phyloP scores from a whole-genome alignment of 139 green algal species.

The Trebouxia sp. region DNA sequence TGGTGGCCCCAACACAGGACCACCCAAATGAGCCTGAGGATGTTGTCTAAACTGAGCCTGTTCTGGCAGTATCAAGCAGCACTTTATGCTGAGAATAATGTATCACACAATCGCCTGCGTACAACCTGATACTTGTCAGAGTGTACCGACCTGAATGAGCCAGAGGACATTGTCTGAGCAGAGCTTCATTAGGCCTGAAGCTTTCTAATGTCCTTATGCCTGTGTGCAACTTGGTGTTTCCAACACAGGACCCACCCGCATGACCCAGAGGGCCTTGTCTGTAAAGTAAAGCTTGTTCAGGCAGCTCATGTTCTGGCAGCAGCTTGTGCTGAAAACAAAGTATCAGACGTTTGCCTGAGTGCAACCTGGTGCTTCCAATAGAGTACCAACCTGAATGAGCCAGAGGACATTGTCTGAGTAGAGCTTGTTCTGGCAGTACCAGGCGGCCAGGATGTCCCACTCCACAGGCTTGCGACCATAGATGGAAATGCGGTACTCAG shows the following conservation, averaged over 20 bases:
- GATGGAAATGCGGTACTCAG: constrained; percentile 87
- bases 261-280: no score
- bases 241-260: no score
- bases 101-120: neutral
- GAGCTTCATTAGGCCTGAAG: constrained; percentile 91
- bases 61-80: neutral
- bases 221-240: no score
- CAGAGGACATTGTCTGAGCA: constrained; percentile 95
- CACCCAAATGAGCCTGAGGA: no score
- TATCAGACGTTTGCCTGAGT: neutral
- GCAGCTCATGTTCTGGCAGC: neutral
- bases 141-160: constrained; percentile 97
- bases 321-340: neutral
- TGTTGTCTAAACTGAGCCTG: no score
- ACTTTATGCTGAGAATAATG: neutral
- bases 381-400: constrained; percentile 96
- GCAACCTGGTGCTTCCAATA: no score
- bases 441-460: constrained; percentile 98
- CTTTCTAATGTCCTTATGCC: no score
- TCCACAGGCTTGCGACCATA: constrained; percentile 89
- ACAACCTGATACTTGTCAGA: no score
- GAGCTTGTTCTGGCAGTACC: constrained; percentile 94
- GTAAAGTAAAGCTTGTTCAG: no score
- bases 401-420: constrained; percentile 95
- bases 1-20: no score